These are phyloP conservation scores for Schoenoplectus tabernaemontani DNA, from an alignment of 202 grass and related monocot genomes.

Conservation along the genomic window DNA sequence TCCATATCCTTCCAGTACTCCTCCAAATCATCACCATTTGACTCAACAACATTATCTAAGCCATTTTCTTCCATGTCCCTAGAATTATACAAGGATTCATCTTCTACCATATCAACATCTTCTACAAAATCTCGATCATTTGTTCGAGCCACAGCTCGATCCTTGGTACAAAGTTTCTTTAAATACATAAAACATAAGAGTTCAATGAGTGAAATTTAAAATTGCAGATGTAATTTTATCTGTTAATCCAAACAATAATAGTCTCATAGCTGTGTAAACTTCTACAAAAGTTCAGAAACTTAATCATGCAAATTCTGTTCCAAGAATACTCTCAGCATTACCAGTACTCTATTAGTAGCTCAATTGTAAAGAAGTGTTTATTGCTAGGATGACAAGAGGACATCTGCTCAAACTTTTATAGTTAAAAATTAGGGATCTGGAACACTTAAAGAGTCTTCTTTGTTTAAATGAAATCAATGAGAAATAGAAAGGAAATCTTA, in stretches of 20 bases:
- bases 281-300: background rate
- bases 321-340: background rate
- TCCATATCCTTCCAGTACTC: constrained; percentile 62
- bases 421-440: background rate
- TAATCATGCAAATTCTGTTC: background rate
- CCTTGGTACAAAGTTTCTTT: constrained; percentile 17
- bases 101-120: constrained; percentile 4
- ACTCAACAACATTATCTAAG: background rate
- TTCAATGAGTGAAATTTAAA: background rate
- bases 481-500: background rate
- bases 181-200: constrained; percentile 28
- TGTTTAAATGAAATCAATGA: background rate
- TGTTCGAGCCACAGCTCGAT: constrained; percentile 11
- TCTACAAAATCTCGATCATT: constrained; percentile 7
- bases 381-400: background rate
- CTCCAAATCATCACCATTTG: constrained; percentile 35
- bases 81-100: constrained; percentile 23
- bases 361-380: background rate
- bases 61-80: constrained; percentile 23
- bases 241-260: background rate
- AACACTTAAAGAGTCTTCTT: background rate
- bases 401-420: background rate
- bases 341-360: background rate
- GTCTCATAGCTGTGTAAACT: background rate
- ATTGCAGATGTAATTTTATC: background rate